phyloP scores from a whole-genome alignment of 129 eudicot species.

The Helianthus tuberosus region DNA sequence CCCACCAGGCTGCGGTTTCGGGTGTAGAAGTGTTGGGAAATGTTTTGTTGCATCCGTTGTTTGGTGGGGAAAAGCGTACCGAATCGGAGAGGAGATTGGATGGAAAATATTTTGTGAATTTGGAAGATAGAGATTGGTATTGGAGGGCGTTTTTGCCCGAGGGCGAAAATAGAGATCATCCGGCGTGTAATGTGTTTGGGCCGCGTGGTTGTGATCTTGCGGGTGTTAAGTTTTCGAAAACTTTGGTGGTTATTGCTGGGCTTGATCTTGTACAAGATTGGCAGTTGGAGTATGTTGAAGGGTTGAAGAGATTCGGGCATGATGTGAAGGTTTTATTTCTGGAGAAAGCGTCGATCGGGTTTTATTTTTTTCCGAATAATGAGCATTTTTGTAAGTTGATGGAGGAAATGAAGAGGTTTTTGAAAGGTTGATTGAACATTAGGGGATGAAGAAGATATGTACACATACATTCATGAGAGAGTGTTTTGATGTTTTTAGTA shows the following conservation, averaged over 20 bases:
- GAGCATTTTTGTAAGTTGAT: slow-evolving; percentile 57
- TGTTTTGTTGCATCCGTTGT: slow-evolving; percentile 74
- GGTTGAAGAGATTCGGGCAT: slow-evolving; percentile 45
- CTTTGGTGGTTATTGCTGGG: slow-evolving; percentile 61
- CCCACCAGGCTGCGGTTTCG: slow-evolving; percentile 57
- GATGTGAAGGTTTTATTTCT: slow-evolving; percentile 56
- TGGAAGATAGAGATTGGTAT: slow-evolving; percentile 93
- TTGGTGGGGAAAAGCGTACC: slow-evolving; percentile 77
- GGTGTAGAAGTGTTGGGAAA: slow-evolving; percentile 73
- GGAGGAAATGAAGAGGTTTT: slow-evolving; percentile 63
- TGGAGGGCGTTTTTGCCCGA: slow-evolving; percentile 93
- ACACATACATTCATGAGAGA: slow-evolving; percentile 20
- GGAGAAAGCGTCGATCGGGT: slow-evolving; percentile 66
- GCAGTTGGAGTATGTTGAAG: slow-evolving; percentile 62
- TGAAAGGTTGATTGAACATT: slow-evolving; percentile 15
- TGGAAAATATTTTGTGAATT: slow-evolving; percentile 77
- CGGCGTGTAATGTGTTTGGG: slow-evolving; percentile 92
- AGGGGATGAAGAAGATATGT: not conserved
- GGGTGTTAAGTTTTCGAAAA: slow-evolving; percentile 50
- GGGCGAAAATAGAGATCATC: slow-evolving; percentile 88
- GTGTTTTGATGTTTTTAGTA: too few species aligned
- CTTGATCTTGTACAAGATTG: slow-evolving; percentile 71
- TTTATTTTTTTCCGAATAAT: slow-evolving; percentile 70
- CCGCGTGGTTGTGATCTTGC: slow-evolving; percentile 53
- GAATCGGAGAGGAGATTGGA: slow-evolving; percentile 72